Evolutionary conservation across 441 rosid genomes (phyloP), one percentile per base, ranked within the genome.

Genomic region (Populus hybrid): DNA sequence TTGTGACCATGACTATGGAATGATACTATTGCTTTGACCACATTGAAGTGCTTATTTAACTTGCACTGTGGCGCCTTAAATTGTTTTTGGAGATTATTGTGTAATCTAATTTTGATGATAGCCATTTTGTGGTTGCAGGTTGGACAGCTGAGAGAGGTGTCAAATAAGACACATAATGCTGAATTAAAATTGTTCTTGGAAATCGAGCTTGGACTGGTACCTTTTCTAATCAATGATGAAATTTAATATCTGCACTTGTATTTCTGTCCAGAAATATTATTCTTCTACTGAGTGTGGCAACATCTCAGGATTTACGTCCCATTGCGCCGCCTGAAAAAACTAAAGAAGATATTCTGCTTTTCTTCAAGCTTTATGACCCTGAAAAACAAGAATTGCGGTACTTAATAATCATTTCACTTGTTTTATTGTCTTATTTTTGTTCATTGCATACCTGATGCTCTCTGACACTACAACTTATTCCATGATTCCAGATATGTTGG

Each of bases 101-200:
- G 14, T 21, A 21, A 9, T 10, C 2, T 21, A 63, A 63, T 63
- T 63, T 63, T 63, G 24, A 63, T 21, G 66, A 23, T 63, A 63
- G 66, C 66, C 66, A 63, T 63, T 21, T 81, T 73, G 40, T 81
- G 67, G 24, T 75, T 85, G 71, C 83, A 94, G 99, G 99, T 94
- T 84, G 99, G 98, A 79, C 96, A 91, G 76, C 86, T 96, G 85
- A 91, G 90, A 82, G 99, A 96, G 82, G 87, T 87, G 65, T 91
- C 93, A 66, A 94, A 90, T 88, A 92, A 92, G 89, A 79, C 89
- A 5, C 86, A 83, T 79, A 92, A 86, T 87, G 94, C 98, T 3
- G 99, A 94, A 71, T 78, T 96, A 73, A 96, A 94, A 84, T 81
- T 96, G 82, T 94, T 94, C 87, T 81, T 96, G 93, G 98, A 96